Percentiles rank a stretch among this genome's conserved stretches.
Conservation (phyloP, 2,329 filamentous ascomycete genomes). For the Rhinocladiella mackenziei region DNA sequence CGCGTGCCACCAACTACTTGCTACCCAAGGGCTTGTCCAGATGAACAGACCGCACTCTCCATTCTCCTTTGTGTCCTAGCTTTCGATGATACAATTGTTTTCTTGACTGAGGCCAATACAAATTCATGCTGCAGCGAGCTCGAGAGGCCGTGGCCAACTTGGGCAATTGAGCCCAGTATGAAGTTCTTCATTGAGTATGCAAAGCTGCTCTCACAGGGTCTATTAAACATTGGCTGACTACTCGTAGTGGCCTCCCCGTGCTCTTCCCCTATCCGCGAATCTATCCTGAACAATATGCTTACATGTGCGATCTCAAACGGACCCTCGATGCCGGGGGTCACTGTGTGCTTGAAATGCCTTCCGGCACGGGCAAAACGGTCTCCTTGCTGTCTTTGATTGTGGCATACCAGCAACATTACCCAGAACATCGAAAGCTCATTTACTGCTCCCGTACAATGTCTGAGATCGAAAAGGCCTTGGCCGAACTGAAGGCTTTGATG, state of each 20-base stretch:
- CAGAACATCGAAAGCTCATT: slow-evolving; percentile 90
- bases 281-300: slow-evolving; percentile 70
- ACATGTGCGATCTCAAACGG: slow-evolving; percentile 81
- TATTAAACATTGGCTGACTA: slow-evolving; percentile 22
- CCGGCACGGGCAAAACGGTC: slow-evolving; percentile 95
- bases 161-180: slow-evolving; percentile 49
- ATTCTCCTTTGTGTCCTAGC: no score
- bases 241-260: slow-evolving; percentile 59
- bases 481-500: slow-evolving; percentile 88
- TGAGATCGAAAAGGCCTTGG: slow-evolving; percentile 95
- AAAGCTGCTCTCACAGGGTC: not conserved
- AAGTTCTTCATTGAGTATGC: slow-evolving; percentile 72
- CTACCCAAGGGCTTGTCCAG: no score
- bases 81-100: no score
- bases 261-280: slow-evolving; percentile 72
- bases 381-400: slow-evolving; percentile 92
- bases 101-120: not conserved
- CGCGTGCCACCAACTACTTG: no score
- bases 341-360: slow-evolving; percentile 98
- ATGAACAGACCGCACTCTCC: no score
- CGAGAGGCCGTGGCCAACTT: slow-evolving; percentile 4
- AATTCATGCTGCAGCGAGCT: not conserved
- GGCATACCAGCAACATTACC: slow-evolving; percentile 91
- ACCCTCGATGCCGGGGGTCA: slow-evolving; percentile 93
- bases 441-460: slow-evolving; percentile 99